Conservation (phyloP, 345 rosid species). For the Salix exigua region DNA sequence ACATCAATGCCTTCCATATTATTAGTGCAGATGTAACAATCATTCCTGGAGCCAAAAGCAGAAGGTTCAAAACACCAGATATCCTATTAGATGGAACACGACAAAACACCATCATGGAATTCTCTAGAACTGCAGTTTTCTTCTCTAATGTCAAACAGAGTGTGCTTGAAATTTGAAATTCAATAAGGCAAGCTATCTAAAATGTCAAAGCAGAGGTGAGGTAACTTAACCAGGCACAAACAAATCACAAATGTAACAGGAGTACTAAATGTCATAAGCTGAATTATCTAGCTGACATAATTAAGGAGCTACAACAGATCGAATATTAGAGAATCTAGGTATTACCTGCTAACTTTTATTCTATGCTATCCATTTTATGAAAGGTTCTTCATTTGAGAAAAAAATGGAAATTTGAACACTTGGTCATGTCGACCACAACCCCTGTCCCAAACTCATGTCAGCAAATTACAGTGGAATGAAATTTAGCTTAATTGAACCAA, state of each 20-base stretch:
- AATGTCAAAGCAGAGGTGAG: background rate
- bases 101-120: background rate
- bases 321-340: background rate
- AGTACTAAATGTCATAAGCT: background rate
- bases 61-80: conserved; percentile 2
- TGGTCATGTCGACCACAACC: background rate
- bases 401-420: background rate
- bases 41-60: conserved; percentile 55
- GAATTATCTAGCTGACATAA: background rate
- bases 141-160: background rate
- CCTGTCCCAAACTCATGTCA: background rate
- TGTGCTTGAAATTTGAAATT: background rate
- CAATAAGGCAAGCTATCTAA: background rate
- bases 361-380: background rate
- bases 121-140: background rate
- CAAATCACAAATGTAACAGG: background rate
- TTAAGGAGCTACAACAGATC: background rate
- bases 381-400: background rate
- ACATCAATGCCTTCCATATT: conserved; percentile 95
- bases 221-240: background rate
- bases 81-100: background rate
- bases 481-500: background rate
- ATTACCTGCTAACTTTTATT: background rate
- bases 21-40: conserved; percentile 92
- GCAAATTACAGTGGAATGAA: background rate